Conservation (phyloP, 1,139 yeast species). For the Magnusiomyces paraingens region DNA sequence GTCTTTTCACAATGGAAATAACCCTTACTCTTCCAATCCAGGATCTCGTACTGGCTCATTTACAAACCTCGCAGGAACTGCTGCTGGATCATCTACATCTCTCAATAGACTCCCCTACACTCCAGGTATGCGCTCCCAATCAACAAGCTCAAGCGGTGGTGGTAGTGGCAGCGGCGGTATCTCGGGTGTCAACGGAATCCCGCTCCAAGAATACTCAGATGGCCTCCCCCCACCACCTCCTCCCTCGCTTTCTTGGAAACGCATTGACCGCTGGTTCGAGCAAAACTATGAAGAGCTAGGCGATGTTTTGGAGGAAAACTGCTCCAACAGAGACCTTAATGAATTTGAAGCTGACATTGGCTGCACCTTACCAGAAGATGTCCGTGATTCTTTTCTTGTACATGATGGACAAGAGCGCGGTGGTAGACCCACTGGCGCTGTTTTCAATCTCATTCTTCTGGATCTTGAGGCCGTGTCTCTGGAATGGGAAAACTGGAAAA, state of each 20-base stretch:
- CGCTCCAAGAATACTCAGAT: slow-evolving; percentile 42
- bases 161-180: slow-evolving; percentile 21
- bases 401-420: slow-evolving; percentile 82
- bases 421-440: slow-evolving; percentile 67
- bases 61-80: slow-evolving; percentile 17
- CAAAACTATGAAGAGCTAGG: slow-evolving; percentile 73
- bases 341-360: slow-evolving; percentile 70
- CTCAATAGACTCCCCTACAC: slow-evolving; percentile 29
- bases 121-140: slow-evolving; percentile 34
- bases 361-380: slow-evolving; percentile 61
- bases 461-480: slow-evolving; percentile 66
- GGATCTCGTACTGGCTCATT: slow-evolving; percentile 19
- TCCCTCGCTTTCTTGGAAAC: slow-evolving; percentile 63
- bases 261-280: slow-evolving; percentile 69
- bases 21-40: slow-evolving; percentile 17
- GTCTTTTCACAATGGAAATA: slow-evolving; percentile 2
- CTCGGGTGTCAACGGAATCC: slow-evolving; percentile 30
- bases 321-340: slow-evolving; percentile 66
- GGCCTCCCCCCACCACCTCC: slow-evolving; percentile 66
- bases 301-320: slow-evolving; percentile 65
- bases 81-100: slow-evolving; percentile 26
- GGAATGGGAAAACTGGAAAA: slow-evolving; percentile 69
- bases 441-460: slow-evolving; percentile 63
- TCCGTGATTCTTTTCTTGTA: slow-evolving; percentile 64
- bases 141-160: slow-evolving; percentile 21